Conservation (phyloP, 2,329 filamentous ascomycete species). For the Metarhizium anisopliae region DNA sequence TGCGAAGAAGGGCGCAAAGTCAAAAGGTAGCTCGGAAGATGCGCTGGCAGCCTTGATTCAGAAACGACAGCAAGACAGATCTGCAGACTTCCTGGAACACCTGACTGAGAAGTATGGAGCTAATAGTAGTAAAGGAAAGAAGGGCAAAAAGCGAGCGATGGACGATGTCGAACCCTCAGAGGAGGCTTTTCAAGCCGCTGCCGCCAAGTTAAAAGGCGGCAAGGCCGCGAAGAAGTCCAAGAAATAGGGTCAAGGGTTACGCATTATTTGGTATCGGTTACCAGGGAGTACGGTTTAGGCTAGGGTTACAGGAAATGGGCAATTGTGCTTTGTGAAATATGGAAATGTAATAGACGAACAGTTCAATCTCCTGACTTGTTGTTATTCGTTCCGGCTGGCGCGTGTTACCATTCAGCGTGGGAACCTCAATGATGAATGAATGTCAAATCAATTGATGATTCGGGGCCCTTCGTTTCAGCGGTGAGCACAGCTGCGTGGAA, state of each 20-base stretch:
- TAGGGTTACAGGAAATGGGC: background rate
- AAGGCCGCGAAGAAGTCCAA: slow-evolving; percentile 11
- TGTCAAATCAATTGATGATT: too few species aligned
- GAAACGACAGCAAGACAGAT: slow-evolving; percentile 56
- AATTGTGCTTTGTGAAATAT: background rate
- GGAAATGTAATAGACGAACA: too few species aligned
- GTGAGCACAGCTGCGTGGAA: too few species aligned
- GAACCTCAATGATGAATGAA: too few species aligned
- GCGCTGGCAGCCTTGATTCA: slow-evolving; percentile 66
- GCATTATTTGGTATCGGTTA: background rate
- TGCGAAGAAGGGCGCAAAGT: slow-evolving; percentile 39
- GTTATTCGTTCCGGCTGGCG: too few species aligned
- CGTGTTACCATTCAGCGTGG: too few species aligned
- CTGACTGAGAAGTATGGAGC: slow-evolving; percentile 69
- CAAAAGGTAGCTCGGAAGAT: slow-evolving; percentile 36
- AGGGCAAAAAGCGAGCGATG: slow-evolving; percentile 41
- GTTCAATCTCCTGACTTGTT: too few species aligned
- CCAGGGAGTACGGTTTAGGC: slow-evolving; percentile 2
- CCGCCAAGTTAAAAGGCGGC: slow-evolving; percentile 32
- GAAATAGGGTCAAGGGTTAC: background rate
- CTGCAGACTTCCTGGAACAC: slow-evolving; percentile 56
- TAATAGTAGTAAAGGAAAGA: slow-evolving; percentile 32
- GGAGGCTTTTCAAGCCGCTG: slow-evolving; percentile 51
- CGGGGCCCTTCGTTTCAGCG: too few species aligned
- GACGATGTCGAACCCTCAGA: slow-evolving; percentile 55